Evolutionary conservation across 1,284 basidiomycete species (phyloP).

Genomic region (Exobasidium rhododendri): DNA sequence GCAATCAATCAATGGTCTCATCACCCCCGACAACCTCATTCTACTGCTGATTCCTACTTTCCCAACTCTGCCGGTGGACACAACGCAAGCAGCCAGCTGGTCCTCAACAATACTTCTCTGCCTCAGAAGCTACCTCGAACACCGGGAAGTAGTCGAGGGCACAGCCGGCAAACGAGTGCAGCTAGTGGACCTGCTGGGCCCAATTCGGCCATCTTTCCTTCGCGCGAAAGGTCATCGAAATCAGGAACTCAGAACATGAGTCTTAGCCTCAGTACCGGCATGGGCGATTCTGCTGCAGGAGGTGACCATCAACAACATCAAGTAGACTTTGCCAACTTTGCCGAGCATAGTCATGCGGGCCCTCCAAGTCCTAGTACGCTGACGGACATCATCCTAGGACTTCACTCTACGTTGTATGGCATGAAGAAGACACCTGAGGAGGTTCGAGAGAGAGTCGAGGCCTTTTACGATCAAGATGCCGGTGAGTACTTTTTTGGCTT

Average conservation of each 20-base stretch:
- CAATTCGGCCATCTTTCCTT: constrained; percentile 2
- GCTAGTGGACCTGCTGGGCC: constrained; percentile 15
- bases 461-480: constrained; percentile 50
- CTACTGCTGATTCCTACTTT: constrained; percentile 37
- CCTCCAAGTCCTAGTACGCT: constrained; percentile 53
- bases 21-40: constrained; percentile 34
- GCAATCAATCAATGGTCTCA: constrained; percentile 25
- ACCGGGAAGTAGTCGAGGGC: constrained; percentile 23
- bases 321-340: constrained; percentile 13
- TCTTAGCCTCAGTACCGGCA: constrained; percentile 25
- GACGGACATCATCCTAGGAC: constrained; percentile 50
- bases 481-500: constrained; percentile 17
- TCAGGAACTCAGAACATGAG: constrained; percentile 14
- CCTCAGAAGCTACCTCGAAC: constrained; percentile 20
- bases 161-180: constrained; percentile 25
- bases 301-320: neutral
- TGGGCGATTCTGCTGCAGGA: constrained; percentile 19
- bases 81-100: neutral
- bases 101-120: neutral
- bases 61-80: constrained; percentile 13
- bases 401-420: constrained; percentile 52
- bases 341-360: constrained; percentile 17
- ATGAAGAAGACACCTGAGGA: constrained; percentile 48
- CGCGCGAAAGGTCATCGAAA: neutral
- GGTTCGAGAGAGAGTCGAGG: constrained; percentile 46